Conservation (phyloP, 2,329 filamentous ascomycete genomes). For the Colletotrichum tanaceti region DNA sequence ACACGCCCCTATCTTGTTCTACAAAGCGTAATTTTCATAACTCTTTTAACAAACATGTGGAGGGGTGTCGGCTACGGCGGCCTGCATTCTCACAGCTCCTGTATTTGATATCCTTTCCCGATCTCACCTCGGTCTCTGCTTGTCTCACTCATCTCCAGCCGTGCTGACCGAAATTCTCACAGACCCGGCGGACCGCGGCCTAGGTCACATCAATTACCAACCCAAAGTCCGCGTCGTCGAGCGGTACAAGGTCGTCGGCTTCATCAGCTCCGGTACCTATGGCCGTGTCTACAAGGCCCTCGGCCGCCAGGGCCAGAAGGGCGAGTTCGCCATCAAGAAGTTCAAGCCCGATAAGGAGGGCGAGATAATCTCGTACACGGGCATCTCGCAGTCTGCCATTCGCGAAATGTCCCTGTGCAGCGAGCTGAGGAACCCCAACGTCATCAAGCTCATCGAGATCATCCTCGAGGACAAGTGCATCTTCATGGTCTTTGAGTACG, state of each 20-base stretch:
- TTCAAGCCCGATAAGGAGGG: conserved; percentile 99
- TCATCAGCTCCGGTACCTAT: conserved; percentile 98
- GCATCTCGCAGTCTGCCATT: conserved; percentile 96
- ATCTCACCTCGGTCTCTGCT: conserved; percentile 27
- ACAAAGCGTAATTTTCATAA: conserved; percentile 1
- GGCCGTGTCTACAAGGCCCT: conserved; percentile 97
- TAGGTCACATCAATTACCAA: conserved; percentile 65
- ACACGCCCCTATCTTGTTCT: neutral
- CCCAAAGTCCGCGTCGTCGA: conserved; percentile 90
- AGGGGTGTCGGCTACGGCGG: conserved; percentile 41
- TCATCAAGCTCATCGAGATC: conserved; percentile 92
- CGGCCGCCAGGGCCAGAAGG: conserved; percentile 76
- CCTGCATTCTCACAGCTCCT: conserved; percentile 40
- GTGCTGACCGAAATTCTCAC: conserved; percentile 51
- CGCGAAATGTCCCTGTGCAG: conserved; percentile 98
- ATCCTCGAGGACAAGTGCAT: conserved; percentile 99
- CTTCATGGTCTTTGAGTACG: conserved; percentile 99
- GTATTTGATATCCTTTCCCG: conserved; percentile 34
- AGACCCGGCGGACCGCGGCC: conserved; percentile 66
- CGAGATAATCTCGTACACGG: conserved; percentile 92
- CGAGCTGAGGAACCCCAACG: conserved; percentile 87
- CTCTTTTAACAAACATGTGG: conserved; percentile 36
- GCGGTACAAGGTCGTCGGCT: conserved; percentile 95
- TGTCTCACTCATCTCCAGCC: conserved; percentile 41
- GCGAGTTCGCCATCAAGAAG: conserved; percentile 98